Evolutionary conservation across 2,329 filamentous ascomycete genomes (phyloP).

Genomic region (Ceratocystis albifundus): DNA sequence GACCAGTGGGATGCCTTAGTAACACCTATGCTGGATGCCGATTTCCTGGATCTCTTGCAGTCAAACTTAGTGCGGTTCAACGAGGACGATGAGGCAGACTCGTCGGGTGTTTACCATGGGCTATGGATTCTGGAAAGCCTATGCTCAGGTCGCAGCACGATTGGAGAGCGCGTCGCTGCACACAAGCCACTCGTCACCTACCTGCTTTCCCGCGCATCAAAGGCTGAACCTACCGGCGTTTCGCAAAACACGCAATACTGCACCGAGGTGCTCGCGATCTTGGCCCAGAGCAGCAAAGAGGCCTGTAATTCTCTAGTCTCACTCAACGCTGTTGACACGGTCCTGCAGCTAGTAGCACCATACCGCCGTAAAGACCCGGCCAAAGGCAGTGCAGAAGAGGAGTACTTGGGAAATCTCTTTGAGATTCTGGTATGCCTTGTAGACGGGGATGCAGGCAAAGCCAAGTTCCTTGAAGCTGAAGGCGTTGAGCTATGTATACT

Average conservation of each 20-base stretch:
- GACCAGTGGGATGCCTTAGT: slow-evolving; percentile 64
- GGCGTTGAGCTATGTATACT: slow-evolving; percentile 84
- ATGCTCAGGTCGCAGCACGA: slow-evolving; percentile 51
- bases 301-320: slow-evolving; percentile 53
- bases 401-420: slow-evolving; percentile 90
- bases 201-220: slow-evolving; percentile 64
- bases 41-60: slow-evolving; percentile 61
- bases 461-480: slow-evolving; percentile 76
- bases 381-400: slow-evolving; percentile 79
- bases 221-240: slow-evolving; percentile 37
- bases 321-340: slow-evolving; percentile 61
- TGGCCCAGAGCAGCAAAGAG: slow-evolving; percentile 61
- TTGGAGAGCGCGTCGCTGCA: slow-evolving; percentile 60
- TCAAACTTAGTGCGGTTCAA: slow-evolving; percentile 71
- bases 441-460: slow-evolving; percentile 63
- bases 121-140: slow-evolving; percentile 77
- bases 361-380: slow-evolving; percentile 80
- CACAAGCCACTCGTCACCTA: slow-evolving; percentile 60
- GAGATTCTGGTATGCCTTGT: slow-evolving; percentile 72
- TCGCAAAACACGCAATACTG: slow-evolving; percentile 92
- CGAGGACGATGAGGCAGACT: slow-evolving; percentile 60
- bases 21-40: slow-evolving; percentile 48
- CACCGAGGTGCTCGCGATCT: slow-evolving; percentile 79
- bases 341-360: slow-evolving; percentile 71
- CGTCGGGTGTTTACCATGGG: slow-evolving; percentile 76